These are phyloP conservation scores for Rhododendron kiyosumense DNA, from an alignment of 148 eudicot species.

Conservation along the genomic window DNA sequence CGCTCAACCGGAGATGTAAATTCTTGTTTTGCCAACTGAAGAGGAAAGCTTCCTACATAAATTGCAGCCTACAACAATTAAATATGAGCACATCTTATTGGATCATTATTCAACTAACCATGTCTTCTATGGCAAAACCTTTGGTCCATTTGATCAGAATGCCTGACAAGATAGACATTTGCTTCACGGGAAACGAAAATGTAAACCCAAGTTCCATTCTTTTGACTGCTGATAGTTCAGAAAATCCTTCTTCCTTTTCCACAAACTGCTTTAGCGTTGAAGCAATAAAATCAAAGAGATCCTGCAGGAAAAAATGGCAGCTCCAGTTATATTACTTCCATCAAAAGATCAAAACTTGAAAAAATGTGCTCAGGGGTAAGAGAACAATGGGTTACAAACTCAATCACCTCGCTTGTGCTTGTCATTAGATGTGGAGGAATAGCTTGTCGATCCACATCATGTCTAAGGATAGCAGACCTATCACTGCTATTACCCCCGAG, in stretches of 20 bases:
- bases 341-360: neutral
- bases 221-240: slow-evolving; percentile 28
- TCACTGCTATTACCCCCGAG: slow-evolving; percentile 61
- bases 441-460: slow-evolving; percentile 51
- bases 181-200: slow-evolving; percentile 93
- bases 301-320: slow-evolving; percentile 39
- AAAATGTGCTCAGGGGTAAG: neutral
- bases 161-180: slow-evolving; percentile 70
- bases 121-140: slow-evolving; percentile 71
- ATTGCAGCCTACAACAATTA: neutral
- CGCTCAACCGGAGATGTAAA: neutral
- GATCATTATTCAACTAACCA: slow-evolving; percentile 48
- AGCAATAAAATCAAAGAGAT: slow-evolving; percentile 78
- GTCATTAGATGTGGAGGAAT: slow-evolving; percentile 79
- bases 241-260: slow-evolving; percentile 37
- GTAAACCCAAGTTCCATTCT: slow-evolving; percentile 80
- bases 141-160: slow-evolving; percentile 79
- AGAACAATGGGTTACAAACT: slow-evolving; percentile 15
- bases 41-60: neutral
- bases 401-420: slow-evolving; percentile 67
- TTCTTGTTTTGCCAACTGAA: neutral
- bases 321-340: slow-evolving; percentile 1
- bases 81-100: neutral
- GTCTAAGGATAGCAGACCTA: slow-evolving; percentile 38
- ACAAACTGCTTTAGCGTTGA: slow-evolving; percentile 58